phyloP scores from a whole-genome alignment of 2,329 filamentous ascomycete genomes.

The Mycocentrospora acerina region DNA sequence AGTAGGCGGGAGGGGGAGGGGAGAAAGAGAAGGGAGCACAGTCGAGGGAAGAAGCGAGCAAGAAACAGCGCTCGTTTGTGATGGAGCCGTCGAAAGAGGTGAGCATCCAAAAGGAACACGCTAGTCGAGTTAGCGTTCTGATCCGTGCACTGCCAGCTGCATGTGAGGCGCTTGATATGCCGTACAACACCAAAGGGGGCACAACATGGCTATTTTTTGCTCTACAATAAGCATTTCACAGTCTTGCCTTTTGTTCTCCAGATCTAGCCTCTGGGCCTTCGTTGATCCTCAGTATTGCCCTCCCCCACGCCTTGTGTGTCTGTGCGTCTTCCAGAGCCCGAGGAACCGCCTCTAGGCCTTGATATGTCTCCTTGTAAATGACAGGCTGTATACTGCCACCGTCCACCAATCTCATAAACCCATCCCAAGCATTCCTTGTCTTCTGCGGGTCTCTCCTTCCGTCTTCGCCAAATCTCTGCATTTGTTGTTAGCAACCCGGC shows the following conservation, averaged over 20 bases:
- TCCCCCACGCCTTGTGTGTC: slow-evolving; percentile 56
- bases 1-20: background rate
- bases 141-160: slow-evolving; percentile 13
- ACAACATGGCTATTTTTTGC: background rate
- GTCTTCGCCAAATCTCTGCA: slow-evolving; percentile 58
- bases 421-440: slow-evolving; percentile 53
- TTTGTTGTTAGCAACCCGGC: slow-evolving; percentile 4
- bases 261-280: slow-evolving; percentile 19
- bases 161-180: background rate
- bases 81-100: slow-evolving; percentile 18
- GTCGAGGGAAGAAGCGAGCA: background rate
- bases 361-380: slow-evolving; percentile 52
- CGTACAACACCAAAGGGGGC: background rate
- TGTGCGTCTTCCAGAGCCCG: slow-evolving; percentile 55
- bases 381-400: slow-evolving; percentile 53
- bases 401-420: slow-evolving; percentile 52
- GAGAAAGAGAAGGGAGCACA: background rate
- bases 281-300: slow-evolving; percentile 54
- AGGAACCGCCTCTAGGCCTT: slow-evolving; percentile 53
- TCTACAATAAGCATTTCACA: slow-evolving; percentile 12
- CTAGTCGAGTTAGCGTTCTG: slow-evolving; percentile 13
- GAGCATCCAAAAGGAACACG: slow-evolving; percentile 21
- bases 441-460: slow-evolving; percentile 52
- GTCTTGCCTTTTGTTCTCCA: slow-evolving; percentile 4
- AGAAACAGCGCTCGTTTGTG: slow-evolving; percentile 17